A percentile compares a stretch with the other conserved stretches of the same genome.
These are phyloP conservation scores for Juncus effusus DNA, from an alignment of 176 grass and related monocot genomes.

Conservation along the genomic window DNA sequence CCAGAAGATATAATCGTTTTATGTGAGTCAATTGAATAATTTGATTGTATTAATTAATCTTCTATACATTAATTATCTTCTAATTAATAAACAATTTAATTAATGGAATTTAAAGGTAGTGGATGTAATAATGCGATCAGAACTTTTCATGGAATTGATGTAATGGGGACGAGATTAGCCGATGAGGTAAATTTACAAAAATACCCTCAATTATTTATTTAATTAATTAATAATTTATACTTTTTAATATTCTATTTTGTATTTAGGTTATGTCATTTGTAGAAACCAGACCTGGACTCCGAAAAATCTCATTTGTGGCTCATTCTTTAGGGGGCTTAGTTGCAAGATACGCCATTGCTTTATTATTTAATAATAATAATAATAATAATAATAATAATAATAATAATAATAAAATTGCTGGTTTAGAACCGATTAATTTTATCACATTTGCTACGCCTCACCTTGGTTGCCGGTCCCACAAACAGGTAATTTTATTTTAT, in stretches of 20 bases:
- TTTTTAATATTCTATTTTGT: slow-evolving; percentile 19
- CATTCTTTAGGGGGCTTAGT: slow-evolving; percentile 94
- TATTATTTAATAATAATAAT: slow-evolving; percentile 47
- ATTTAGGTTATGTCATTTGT: slow-evolving; percentile 60
- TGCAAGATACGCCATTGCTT: slow-evolving; percentile 86
- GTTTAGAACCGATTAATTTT: slow-evolving; percentile 90
- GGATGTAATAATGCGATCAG: slow-evolving; percentile 54
- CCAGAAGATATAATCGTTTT: slow-evolving; percentile 79
- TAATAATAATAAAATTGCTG: slow-evolving; percentile 61
- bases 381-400: slow-evolving; percentile 28
- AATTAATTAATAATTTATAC: background rate
- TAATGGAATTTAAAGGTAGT: slow-evolving; percentile 49
- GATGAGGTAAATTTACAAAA: slow-evolving; percentile 54
- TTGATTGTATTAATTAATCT: background rate
- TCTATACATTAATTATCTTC: background rate
- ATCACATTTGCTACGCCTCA: slow-evolving; percentile 94
- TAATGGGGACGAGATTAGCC: slow-evolving; percentile 89
- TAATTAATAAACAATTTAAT: background rate
- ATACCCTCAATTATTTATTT: slow-evolving; percentile 15
- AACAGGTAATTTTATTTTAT: slow-evolving; percentile 43
- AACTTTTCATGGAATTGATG: slow-evolving; percentile 75
- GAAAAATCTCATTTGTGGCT: slow-evolving; percentile 85
- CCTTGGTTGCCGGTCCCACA: slow-evolving; percentile 80
- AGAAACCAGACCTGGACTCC: slow-evolving; percentile 43
- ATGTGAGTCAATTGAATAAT: slow-evolving; percentile 44